These are phyloP conservation scores for Amanita muscaria DNA, from an alignment of 768 basidiomycete species.

Conservation along the genomic window DNA sequence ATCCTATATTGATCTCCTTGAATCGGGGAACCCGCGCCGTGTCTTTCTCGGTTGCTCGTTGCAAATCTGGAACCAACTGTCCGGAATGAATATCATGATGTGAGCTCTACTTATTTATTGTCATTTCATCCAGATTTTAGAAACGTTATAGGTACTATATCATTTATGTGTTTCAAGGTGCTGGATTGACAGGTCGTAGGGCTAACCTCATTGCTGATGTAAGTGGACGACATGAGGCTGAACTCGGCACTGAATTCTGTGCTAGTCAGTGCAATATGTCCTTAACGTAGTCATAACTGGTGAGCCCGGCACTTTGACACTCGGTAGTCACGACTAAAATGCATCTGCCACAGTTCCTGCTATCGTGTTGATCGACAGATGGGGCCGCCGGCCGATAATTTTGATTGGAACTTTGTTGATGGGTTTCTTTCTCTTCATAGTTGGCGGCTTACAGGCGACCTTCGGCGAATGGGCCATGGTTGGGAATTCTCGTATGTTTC, in stretches of 20 bases:
- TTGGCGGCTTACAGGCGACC: conserved; percentile 63
- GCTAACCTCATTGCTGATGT: conserved; percentile 64
- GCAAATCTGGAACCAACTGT: conserved; percentile 76
- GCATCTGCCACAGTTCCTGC: conserved; percentile 45
- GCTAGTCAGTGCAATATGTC: conserved; percentile 63
- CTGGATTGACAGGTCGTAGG: too few relatives aligned
- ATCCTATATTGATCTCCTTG: conserved; percentile 59
- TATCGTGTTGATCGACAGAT: conserved; percentile 62
- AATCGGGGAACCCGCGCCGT: conserved; percentile 57
- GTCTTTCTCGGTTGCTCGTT: too few relatives aligned
- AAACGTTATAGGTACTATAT: too few relatives aligned
- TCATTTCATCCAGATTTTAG: conserved; percentile 1
- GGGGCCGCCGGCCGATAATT: conserved; percentile 77
- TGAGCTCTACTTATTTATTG: conserved; percentile 18
- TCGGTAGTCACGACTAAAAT: too few relatives aligned
- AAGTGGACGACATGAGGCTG: too few relatives aligned
- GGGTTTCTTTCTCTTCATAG: conserved; percentile 72
- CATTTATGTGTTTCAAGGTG: too few relatives aligned
- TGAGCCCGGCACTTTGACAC: too few relatives aligned
- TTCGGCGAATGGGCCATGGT: conserved; percentile 57
- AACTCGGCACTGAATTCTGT: too few relatives aligned
- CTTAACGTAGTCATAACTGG: conserved; percentile 36
- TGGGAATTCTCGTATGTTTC: conserved; percentile 25
- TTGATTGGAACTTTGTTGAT: conserved; percentile 55
- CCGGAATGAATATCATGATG: conserved; percentile 82